Evolutionary conservation across 495 filamentous ascomycete species (phyloP), one percentile per base, ranked within the genome.

Genomic region (Aspergillus leporis): DNA sequence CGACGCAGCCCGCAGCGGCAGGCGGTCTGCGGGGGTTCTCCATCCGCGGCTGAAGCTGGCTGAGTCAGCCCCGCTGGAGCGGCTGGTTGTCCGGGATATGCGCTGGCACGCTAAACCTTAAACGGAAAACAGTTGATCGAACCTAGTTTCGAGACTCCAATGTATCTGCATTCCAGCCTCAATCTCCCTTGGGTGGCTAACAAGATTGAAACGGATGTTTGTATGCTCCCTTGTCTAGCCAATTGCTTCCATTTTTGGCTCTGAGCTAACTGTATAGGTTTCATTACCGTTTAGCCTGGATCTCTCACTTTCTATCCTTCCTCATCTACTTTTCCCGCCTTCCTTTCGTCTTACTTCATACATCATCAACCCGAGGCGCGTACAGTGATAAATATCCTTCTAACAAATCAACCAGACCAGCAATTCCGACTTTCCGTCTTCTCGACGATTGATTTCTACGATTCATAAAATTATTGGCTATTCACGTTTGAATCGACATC

Each of bases 71-170:
- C n/a, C n/a, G n/a, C n/a, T n/a, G n/a, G n/a, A 71, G 64, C 61
- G 40, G 46, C 53, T 68, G 67, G 75, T 78, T 78, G 76, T 72
- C 72, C 65, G 46, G 75, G 75, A 70, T 71, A 79, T 76, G 71
- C 41, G 72, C 48, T 71, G 61, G 54, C 49, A 53, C 66, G 62
- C 74, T 78, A 77, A 76, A 70, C 74, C 68, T 16, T 22, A 73
- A 69, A 60, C 40, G 66, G 75, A 43, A 73, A 66, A 75, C 69
- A 74, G 71, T 78, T 75, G 70, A 70, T 70, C 57, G 54, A 53
- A 63, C 55, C 18, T 21, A 16, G 38, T 40, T 31, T 22, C 16
- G 7, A 12, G 25, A 6, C 30, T 14, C 23, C 31, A 34, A 21
- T 36, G 34, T 51, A 41, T 61, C 51, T n/a, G 25, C 13, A 28